phyloP scores from a whole-genome alignment of 106 monocot genomes.

The Dendrobium catenatum region DNA sequence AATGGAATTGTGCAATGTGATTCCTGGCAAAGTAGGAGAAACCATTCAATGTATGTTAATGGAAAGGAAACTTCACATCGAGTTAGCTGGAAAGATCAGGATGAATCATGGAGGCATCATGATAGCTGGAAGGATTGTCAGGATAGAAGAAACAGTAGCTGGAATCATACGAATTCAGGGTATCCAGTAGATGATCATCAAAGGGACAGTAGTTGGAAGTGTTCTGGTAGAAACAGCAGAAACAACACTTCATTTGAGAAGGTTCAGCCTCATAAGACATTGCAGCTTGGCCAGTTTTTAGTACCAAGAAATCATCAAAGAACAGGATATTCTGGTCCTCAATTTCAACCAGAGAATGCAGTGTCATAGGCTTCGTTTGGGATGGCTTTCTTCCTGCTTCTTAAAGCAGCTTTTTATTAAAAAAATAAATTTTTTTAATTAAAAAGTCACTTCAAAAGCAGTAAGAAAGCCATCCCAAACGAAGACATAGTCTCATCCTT shows the following conservation, averaged over 20 bases:
- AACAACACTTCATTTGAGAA: slow-evolving; percentile 13
- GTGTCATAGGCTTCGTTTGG: neutral
- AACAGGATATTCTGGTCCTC: slow-evolving; percentile 9
- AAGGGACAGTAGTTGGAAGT: slow-evolving; percentile 23
- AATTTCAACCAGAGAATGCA: neutral
- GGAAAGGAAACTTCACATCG: neutral
- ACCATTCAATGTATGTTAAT: neutral
- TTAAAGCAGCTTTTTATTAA: too few relatives aligned
- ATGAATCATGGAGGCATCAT: slow-evolving; percentile 15
- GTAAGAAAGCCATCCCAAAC: too few relatives aligned
- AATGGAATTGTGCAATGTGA: neutral
- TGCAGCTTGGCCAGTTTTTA: neutral
- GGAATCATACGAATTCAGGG: slow-evolving; percentile 10
- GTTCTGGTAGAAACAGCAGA: slow-evolving; percentile 5
- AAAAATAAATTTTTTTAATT: too few relatives aligned
- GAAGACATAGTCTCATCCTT: too few relatives aligned
- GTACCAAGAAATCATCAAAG: slow-evolving; percentile 3
- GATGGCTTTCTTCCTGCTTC: too few relatives aligned
- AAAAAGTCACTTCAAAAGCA: too few relatives aligned
- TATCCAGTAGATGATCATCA: slow-evolving; percentile 9
- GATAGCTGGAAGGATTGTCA: slow-evolving; percentile 14
- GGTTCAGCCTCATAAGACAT: neutral
- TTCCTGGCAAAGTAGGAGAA: neutral
- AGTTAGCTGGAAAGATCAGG: neutral
- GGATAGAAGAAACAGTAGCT: slow-evolving; percentile 14